Evolutionary conservation across 495 filamentous ascomycete genomes (phyloP), one percentile per base, ranked within the genome.

Genomic region (Zalerion maritima): DNA sequence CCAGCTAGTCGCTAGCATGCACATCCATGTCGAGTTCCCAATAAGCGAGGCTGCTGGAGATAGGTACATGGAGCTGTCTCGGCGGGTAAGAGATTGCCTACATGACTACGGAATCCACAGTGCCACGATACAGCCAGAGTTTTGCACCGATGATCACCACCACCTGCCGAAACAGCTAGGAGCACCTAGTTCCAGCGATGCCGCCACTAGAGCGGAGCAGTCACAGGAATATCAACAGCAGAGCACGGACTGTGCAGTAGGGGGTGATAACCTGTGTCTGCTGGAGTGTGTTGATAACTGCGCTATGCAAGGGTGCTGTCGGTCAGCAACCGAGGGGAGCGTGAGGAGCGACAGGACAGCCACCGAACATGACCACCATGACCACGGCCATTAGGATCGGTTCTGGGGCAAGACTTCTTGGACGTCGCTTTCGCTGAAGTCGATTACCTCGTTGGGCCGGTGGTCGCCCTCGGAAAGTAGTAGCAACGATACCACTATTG

Each of bases 91-190:
- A 9, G 71, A 69, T 21, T 97, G 89, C 48, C 68, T 97, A 11
- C 89, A 96, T 45, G 89, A 73, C 10, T 92, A 92, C 41, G 89
- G 89, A 9, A 94, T 97, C 37, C 89, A 96, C 55, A 89, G 81
- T n/a, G 84, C 82, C 3, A 97, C 89, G 5, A 94, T 97, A 38
- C 89, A 97, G 55, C 91, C 91, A 2, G 89, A 97, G 47, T 97
- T 89, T 50, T 79, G 76, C 38, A 59, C 63, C 26, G 77, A 74
- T 41, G 54, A 64, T 11, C 54, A 52, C 25, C 49, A 50, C 10
- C 56, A 58, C 41, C 42, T 7, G 43, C 42, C 24, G 46, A 33
- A 38, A 52, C 38, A 49, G 46, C 23, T 55, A 39, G 24, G 41
- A 49, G 34, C 43, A 42, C 22, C 31, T 46, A 32, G 51, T 49